Conservation (phyloP, 306 rosid genomes). For the Quercus berberidifolia region DNA sequence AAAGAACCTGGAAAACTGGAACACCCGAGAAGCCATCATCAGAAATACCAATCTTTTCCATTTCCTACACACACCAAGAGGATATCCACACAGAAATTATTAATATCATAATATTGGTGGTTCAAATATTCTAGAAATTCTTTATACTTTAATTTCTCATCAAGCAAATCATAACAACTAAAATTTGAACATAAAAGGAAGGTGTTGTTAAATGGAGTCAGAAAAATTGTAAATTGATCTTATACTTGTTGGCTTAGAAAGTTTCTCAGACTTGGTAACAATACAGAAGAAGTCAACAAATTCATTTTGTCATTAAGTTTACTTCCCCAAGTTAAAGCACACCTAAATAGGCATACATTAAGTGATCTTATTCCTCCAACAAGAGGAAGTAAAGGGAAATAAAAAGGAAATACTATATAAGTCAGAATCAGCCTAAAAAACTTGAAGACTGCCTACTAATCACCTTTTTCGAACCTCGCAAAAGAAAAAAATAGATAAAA, state of each 20-base stretch:
- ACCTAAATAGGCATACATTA: background rate
- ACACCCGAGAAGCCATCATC: slow-evolving; percentile 68
- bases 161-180: background rate
- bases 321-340: background rate
- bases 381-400: background rate
- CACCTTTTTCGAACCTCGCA: background rate
- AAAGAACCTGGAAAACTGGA: slow-evolving; percentile 90
- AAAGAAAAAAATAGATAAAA: too few species aligned
- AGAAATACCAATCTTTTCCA: slow-evolving; percentile 58
- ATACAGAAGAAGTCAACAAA: background rate
- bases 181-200: background rate
- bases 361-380: background rate
- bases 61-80: slow-evolving; percentile 48
- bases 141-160: background rate
- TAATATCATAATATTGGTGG: background rate
- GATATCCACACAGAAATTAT: background rate
- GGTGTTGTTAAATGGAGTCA: background rate
- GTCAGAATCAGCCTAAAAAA: background rate
- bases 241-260: background rate
- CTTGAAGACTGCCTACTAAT: background rate
- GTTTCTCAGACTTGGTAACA: background rate
- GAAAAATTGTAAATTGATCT: background rate
- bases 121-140: background rate
- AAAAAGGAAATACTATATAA: background rate
- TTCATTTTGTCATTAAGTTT: background rate